Percentiles rank a stretch among this genome's conserved stretches.
phyloP scores from a whole-genome alignment of 148 eudicot genomes.

The Gaultheria prostrata region DNA sequence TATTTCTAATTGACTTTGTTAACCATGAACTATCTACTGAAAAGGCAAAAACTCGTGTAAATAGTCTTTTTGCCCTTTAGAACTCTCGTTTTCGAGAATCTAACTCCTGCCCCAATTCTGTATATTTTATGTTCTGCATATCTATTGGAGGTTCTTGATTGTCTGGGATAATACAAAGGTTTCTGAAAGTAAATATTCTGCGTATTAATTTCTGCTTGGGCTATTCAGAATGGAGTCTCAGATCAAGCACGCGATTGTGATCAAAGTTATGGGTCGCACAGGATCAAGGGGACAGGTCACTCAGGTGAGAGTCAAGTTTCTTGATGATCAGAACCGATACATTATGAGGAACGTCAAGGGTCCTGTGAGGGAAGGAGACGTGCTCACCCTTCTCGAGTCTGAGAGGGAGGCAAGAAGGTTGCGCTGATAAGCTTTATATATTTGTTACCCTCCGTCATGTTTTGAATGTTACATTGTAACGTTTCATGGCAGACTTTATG shows the following conservation, averaged over 20 bases:
- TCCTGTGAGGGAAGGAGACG: constrained; percentile 39
- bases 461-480: not conserved
- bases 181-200: not conserved
- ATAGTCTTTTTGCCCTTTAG: not conserved
- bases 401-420: constrained; percentile 33
- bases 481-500: not conserved
- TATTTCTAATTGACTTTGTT: not conserved
- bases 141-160: not conserved
- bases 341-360: constrained; percentile 50
- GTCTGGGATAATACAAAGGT: not conserved
- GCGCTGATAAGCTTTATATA: constrained; percentile 17
- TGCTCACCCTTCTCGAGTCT: constrained; percentile 36
- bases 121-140: not conserved
- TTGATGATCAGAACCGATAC: constrained; percentile 35
- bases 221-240: constrained; percentile 29
- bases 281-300: constrained; percentile 43
- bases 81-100: not conserved
- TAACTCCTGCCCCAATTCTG: not conserved
- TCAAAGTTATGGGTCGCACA: constrained; percentile 42
- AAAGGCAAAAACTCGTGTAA: not conserved
- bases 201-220: not conserved
- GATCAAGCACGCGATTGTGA: constrained; percentile 35
- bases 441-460: not conserved
- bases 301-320: constrained; percentile 38
- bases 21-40: not conserved